Evolutionary conservation across 164 flowering plant species (phyloP), one percentile per base, ranked within the genome.

Genomic region (Vitis rupestris): DNA sequence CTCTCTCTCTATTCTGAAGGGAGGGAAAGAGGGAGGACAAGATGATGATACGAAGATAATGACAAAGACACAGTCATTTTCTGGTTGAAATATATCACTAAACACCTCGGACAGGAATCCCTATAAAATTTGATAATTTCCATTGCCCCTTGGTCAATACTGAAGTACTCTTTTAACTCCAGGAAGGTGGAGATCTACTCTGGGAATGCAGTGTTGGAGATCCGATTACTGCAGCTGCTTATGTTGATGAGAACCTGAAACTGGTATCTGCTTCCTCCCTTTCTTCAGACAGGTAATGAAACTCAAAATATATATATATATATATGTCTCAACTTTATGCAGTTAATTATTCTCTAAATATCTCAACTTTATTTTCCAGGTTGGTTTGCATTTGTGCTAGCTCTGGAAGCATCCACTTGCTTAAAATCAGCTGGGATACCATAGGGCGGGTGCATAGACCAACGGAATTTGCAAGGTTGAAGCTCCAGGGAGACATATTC

Each of bases 201-300:
- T 93, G 97, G 99, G 81, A 91, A 61, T 85, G 85, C 63, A 70
- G 77, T 69, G 71, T 85, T 68, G 91, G 91, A 68, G 82, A 84
- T 51, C 97, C 99, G 60, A 90, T 95, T 44, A 91, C 94, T 65
- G 80, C 99, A 31, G 88, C 98, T 56, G 88, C 94, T 50, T 95
- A 86, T 76, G 79, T 91, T 15, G 98, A 95, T 78, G 98, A 93
- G 74, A 70, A 83, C 70, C 66, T 87, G 65, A 82, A 72, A 64
- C 65, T 89, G 59, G 64, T 50, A 49, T 83, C 82, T 54, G 81
- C 82, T 71, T 50, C 79, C 31, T 73, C 81, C n/a, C 56, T 19
- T 65, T 64, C 65, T 15, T 61, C 87, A 8, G 86, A 89, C 75
- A 92, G 97, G 98, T 89, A 76, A 64, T 59, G 1, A 12, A 63